Conservation (phyloP, 2,329 filamentous ascomycete species). For the Xylaria multiplex region DNA sequence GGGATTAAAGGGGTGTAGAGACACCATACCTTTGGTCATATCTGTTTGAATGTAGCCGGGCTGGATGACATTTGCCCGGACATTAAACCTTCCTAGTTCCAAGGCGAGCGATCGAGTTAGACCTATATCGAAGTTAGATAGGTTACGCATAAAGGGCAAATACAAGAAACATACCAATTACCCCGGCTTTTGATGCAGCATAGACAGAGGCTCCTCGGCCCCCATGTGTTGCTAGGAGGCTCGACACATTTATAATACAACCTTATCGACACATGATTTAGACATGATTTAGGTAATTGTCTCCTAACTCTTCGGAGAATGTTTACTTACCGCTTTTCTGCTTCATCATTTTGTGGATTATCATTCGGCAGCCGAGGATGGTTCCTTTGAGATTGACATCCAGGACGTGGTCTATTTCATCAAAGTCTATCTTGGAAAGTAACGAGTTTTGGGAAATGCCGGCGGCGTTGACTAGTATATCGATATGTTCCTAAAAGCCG, state of each 20-base stretch:
- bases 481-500: slow-evolving; percentile 42
- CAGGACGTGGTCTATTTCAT: slow-evolving; percentile 67
- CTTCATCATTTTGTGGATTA: slow-evolving; percentile 60
- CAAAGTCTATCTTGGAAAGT: slow-evolving; percentile 64
- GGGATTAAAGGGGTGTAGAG: slow-evolving; percentile 27
- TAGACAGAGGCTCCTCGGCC: slow-evolving; percentile 78
- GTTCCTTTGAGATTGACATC: slow-evolving; percentile 76
- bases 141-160: slow-evolving; percentile 26
- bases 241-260: slow-evolving; percentile 85
- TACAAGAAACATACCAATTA: slow-evolving; percentile 64
- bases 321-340: slow-evolving; percentile 45
- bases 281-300: not conserved
- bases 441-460: slow-evolving; percentile 75
- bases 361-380: slow-evolving; percentile 67
- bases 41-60: slow-evolving; percentile 85
- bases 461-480: slow-evolving; percentile 82
- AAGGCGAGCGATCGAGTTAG: slow-evolving; percentile 74
- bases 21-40: slow-evolving; percentile 75
- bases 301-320: not conserved
- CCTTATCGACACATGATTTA: slow-evolving; percentile 49
- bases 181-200: slow-evolving; percentile 81
- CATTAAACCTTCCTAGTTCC: slow-evolving; percentile 67
- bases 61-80: slow-evolving; percentile 82
- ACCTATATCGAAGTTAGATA: slow-evolving; percentile 55
- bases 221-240: slow-evolving; percentile 75